A percentile compares a stretch with the other conserved stretches of the same genome.
Evolutionary conservation across 208 protist genomes (phyloP).

Genomic region (Acanthamoeba triangularis): DNA sequence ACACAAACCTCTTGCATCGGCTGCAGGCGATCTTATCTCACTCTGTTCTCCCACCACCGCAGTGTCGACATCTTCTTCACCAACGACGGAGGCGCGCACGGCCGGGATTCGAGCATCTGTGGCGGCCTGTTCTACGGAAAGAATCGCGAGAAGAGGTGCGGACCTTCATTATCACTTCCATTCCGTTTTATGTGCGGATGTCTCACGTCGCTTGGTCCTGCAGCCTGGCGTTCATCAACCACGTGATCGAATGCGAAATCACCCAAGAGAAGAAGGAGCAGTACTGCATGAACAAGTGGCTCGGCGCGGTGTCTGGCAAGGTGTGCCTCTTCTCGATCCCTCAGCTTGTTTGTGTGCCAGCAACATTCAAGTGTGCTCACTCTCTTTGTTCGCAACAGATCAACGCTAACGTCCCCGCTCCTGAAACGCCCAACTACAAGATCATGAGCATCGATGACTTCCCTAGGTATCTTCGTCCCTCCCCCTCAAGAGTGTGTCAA

Average conservation of each 20-base stretch:
- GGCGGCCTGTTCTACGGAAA: conserved; percentile 12
- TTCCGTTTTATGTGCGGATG: neutral
- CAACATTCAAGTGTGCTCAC: neutral
- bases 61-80: conserved; percentile 42
- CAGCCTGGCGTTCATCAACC: conserved; percentile 25
- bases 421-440: neutral
- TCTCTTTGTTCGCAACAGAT: neutral
- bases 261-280: conserved; percentile 6
- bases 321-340: neutral
- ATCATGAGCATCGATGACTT: conserved; percentile 13
- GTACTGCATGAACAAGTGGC: conserved; percentile 33
- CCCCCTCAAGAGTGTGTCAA: neutral
- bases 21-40: neutral
- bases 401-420: neutral
- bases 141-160: neutral
- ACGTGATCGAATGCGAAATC: conserved; percentile 17
- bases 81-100: neutral
- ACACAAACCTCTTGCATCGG: neutral
- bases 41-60: neutral
- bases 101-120: neutral
- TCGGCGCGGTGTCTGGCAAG: neutral
- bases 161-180: neutral
- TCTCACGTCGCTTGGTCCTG: neutral
- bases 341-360: neutral
- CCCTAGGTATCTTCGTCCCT: neutral